Percentiles rank a stretch among this genome's conserved stretches.
These are phyloP conservation scores for Cladophialophora bantiana DNA, from an alignment of 2,329 filamentous ascomycete genomes.

Conservation along the genomic window DNA sequence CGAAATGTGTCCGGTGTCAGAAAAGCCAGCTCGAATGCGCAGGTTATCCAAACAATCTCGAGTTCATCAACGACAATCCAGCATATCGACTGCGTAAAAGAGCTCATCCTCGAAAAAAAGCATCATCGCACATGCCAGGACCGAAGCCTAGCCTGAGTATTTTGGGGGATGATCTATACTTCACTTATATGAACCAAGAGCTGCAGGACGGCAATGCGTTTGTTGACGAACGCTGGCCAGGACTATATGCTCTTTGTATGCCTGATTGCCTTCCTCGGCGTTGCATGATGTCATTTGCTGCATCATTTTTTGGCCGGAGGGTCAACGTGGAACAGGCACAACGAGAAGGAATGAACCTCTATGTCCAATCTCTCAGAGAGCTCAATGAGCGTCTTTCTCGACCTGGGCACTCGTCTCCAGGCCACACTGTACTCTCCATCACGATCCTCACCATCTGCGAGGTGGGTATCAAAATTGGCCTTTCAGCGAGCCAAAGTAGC, in stretches of 20 bases:
- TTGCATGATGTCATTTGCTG: conserved; percentile 18
- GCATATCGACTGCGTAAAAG: conserved; percentile 2
- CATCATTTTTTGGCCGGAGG: conserved; percentile 13
- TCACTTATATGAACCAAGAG: conserved; percentile 9
- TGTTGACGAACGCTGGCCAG: conserved; percentile 16
- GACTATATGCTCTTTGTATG: not conserved
- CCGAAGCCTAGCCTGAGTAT: not conserved
- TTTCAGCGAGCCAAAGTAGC: not conserved
- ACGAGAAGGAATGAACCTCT: conserved; percentile 13
- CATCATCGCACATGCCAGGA: not conserved
- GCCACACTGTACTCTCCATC: conserved; percentile 15
- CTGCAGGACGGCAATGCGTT: conserved; percentile 1
- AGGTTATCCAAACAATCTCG: conserved; percentile 7
- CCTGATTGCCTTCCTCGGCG: conserved; percentile 10
- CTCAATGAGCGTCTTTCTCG: conserved; percentile 13
- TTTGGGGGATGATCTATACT: conserved; percentile 16
- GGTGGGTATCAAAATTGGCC: not conserved
- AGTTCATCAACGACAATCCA: conserved; percentile 18
- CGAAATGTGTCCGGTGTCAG: conserved; percentile 13
- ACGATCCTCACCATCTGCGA: conserved; percentile 15
- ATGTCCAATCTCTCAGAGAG: conserved; percentile 1
- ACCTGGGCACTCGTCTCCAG: not conserved
- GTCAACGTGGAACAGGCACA: not conserved
- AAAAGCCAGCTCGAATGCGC: conserved; percentile 10
- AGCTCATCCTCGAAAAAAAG: not conserved